These are phyloP conservation scores for Adansonia rubrostipa DNA, from an alignment of 441 rosid genomes.

Conservation along the genomic window DNA sequence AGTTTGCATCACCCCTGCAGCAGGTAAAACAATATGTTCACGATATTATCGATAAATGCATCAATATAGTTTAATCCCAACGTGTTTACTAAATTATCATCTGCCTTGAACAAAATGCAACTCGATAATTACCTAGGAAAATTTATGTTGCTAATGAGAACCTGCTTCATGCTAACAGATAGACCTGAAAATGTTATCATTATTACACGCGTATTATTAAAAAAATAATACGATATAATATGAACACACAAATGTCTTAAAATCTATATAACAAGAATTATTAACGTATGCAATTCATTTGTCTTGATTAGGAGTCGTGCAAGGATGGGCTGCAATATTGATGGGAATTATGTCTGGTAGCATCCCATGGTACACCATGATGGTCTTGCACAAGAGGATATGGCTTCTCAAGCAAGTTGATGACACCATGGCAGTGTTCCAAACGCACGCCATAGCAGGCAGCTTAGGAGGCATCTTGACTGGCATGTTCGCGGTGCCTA, in stretches of 20 bases:
- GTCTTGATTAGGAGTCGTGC: conserved; percentile 53
- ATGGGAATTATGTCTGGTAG: conserved; percentile 66
- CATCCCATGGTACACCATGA: conserved; percentile 73
- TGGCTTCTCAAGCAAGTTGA: conserved; percentile 59
- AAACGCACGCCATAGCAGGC: conserved; percentile 70
- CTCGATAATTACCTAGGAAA: not conserved
- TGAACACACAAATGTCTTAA: too few species aligned
- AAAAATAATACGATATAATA: too few species aligned
- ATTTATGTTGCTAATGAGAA: not conserved
- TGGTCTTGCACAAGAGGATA: conserved; percentile 60
- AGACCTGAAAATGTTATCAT: too few species aligned
- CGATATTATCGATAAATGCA: not conserved
- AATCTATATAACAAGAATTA: too few species aligned
- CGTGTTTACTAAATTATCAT: not conserved
- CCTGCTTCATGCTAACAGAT: not conserved
- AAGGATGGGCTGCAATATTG: conserved; percentile 66
- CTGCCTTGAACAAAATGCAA: not conserved
- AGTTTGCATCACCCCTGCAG: conserved; percentile 69
- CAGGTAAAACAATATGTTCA: conserved; percentile 37
- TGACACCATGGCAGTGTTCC: conserved; percentile 73
- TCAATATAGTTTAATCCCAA: too few species aligned
- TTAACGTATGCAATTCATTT: not conserved
- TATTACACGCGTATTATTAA: too few species aligned
- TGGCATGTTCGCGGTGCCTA: conserved; percentile 56
- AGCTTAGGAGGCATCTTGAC: conserved; percentile 57